Evolutionary conservation across 129 eudicot species (phyloP), one percentile per base, ranked within the genome.

Genomic region (Saposhnikovia divaricata): DNA sequence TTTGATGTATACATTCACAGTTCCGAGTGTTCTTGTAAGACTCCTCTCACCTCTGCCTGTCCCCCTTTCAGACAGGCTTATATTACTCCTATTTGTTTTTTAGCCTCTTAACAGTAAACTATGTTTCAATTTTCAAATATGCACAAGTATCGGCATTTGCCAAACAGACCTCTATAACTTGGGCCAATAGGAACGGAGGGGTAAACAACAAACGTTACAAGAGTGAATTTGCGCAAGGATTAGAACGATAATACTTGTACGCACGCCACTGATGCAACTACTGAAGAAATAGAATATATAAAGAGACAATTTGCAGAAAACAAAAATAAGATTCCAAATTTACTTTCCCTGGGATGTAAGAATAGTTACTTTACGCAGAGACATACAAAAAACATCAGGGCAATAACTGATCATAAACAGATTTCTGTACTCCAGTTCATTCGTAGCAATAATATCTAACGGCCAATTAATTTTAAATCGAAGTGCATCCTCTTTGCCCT

Each of bases 361-460:
- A 74, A 45, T 46, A 25, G 78, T 74, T 74, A 46, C 34, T 46
- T 38, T 45, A 7, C 27, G 51, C 51, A 45, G 23, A 45, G 50
- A 74, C 40, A 28, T 74, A 5, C 78, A 74, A 46, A 74, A 50
- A 15, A 75, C 59, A 61, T 61, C 78, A 75, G 31, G 42, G 78
- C 59, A 74, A 43, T 46, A 74, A 2, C 28, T n/a, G 3, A 42
- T 8, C 34, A 28, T 31, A 25, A 44, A 46, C 31, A 74, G 27
- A 74, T 46, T 46, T n/a, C 5, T 46, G 10, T 37, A 74, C 77
- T 11, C 16, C 15, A 43, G 28, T 23, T 21, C 55, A 38, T 15
- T 19, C 4, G 31, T 42, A 9, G 38, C 14, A 19, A 8, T n/a
- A 72, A 37, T 23, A 72, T 72, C 51, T 0, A 72, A 72, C 34